Percentiles rank a stretch among this genome's conserved stretches.
Conservation (phyloP, 1,284 basidiomycete species). For the Mycena citricolor region DNA sequence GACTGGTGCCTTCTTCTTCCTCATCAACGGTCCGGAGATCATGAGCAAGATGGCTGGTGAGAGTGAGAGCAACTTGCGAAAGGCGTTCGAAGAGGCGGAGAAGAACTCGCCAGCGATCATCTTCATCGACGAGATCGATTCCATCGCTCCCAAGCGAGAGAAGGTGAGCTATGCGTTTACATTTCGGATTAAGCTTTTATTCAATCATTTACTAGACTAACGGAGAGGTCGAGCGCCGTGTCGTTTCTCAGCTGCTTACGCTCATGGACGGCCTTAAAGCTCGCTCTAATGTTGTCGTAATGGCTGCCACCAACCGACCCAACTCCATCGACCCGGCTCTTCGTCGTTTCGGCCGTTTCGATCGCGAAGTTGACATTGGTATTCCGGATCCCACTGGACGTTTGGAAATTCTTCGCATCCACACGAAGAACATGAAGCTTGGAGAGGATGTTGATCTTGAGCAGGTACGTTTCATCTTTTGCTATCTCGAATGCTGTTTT, state of each 20-base stretch:
- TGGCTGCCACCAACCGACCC: conserved; percentile 98
- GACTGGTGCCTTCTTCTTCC: conserved; percentile 99
- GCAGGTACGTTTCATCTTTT: conserved; percentile 52
- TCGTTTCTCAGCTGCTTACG: conserved; percentile 96
- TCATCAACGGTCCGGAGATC: conserved; percentile 99
- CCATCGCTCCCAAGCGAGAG: conserved; percentile 98
- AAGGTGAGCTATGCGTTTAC: conserved; percentile 57
- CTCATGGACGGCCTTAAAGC: conserved; percentile 99
- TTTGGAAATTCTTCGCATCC: conserved; percentile 96
- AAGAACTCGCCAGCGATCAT: conserved; percentile 99
- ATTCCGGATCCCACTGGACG: conserved; percentile 98
- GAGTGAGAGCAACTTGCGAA: conserved; percentile 88
- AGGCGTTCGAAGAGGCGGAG: conserved; percentile 98
- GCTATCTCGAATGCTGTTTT: not conserved
- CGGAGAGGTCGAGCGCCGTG: conserved; percentile 98
- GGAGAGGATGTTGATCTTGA: conserved; percentile 97
- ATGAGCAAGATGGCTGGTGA: conserved; percentile 99
- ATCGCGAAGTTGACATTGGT: conserved; percentile 99
- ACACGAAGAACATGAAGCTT: conserved; percentile 99
- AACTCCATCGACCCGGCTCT: conserved; percentile 99
- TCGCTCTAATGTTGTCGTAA: conserved; percentile 98
- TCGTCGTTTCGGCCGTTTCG: conserved; percentile 97
- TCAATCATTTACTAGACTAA: conserved; percentile 68
- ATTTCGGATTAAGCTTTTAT: conserved; percentile 21
- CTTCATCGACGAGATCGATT: conserved; percentile 99